These are phyloP conservation scores for Medicago lupulina DNA, from an alignment of 306 rosid species.

Conservation along the genomic window DNA sequence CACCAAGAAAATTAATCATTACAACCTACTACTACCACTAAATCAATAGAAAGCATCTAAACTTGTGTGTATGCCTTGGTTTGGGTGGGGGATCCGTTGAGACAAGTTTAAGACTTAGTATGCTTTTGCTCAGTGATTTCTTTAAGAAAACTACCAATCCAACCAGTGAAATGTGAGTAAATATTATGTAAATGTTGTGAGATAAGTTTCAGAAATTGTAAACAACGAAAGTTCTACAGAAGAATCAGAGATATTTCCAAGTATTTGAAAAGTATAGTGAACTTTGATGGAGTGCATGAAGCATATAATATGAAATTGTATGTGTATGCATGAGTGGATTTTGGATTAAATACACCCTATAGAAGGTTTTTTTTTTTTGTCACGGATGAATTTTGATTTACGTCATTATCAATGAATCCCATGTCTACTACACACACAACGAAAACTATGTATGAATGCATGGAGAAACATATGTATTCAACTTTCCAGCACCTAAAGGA, in stretches of 20 bases:
- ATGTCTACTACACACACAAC: slow-evolving; percentile 8
- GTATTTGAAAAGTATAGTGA: slow-evolving; percentile 15
- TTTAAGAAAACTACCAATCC: slow-evolving; percentile 28
- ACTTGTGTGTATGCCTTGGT: not conserved
- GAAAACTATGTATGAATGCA: not conserved
- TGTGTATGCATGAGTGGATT: slow-evolving; percentile 6
- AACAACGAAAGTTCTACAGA: not conserved
- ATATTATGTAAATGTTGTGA: slow-evolving; percentile 13
- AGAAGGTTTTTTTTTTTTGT: slow-evolving; percentile 22
- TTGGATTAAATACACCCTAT: slow-evolving; percentile 4
- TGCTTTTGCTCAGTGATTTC: slow-evolving; percentile 15
- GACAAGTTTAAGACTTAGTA: not conserved
- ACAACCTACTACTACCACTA: slow-evolving; percentile 31
- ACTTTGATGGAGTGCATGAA: not conserved
- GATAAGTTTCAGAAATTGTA: slow-evolving; percentile 21
- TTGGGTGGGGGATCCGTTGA: slow-evolving; percentile 18
- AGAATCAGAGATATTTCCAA: slow-evolving; percentile 24
- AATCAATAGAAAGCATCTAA: slow-evolving; percentile 32
- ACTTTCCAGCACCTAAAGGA: slow-evolving; percentile 74
- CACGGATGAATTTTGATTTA: slow-evolving; percentile 9
- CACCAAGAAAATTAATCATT: slow-evolving; percentile 46
- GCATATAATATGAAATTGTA: slow-evolving; percentile 16
- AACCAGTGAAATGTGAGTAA: slow-evolving; percentile 19
- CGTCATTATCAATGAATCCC: slow-evolving; percentile 30
- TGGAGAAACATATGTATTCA: slow-evolving; percentile 14